Base-by-base conservation (phyloP, 768 basidiomycete species). In the Russula sp. region DNA sequence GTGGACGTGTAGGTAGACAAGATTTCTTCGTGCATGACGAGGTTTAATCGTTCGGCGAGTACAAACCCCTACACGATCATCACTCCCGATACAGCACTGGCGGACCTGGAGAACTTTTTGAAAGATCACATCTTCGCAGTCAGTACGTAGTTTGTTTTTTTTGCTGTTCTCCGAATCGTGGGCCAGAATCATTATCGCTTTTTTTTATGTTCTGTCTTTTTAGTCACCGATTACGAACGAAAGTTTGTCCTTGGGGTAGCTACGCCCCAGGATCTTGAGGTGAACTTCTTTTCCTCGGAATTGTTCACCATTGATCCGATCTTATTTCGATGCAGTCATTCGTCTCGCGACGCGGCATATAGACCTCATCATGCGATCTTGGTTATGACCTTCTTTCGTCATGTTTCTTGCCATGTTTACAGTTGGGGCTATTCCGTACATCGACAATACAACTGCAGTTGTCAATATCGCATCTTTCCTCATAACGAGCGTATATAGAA, bases 241-340 rank as follows among this genome's bases (percentile, higher is more conserved):
- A 92, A 92, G 72, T 94, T 94, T 63, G 90, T 94, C 4, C 81
- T 93, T 18, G 92, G 80, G 1, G 85, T 94, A 0, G 91, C 88
- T 1, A 94, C 92, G 22, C 72, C 77, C 20, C 85, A 92, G 32
- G 92, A 94, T 72, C 76, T 94, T 22, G 84, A 90, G 71, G 76
- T 76, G 34, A 68, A 28, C 7, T 22, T 51, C 5, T 30, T 28
- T 32, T 56, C 8, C 30, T 44, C 13, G 42, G 22, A 6, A 36
- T 24, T 8, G 7, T 26, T 50, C 28, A 24, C 16, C 51, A 20
- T n/a, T 54, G 28, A 59, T 76, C 54, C 74, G 65, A 73, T 63
- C 10, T 22, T 7, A 6, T 3, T 48, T 4, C 61, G 72, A 69
- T 72, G 62, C 36, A 65, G 64, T 6, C 49, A n/a, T 80, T 69